Evolutionary conservation across 768 basidiomycete genomes (phyloP), one percentile per base, ranked within the genome.

Genomic region (Russula lepida): DNA sequence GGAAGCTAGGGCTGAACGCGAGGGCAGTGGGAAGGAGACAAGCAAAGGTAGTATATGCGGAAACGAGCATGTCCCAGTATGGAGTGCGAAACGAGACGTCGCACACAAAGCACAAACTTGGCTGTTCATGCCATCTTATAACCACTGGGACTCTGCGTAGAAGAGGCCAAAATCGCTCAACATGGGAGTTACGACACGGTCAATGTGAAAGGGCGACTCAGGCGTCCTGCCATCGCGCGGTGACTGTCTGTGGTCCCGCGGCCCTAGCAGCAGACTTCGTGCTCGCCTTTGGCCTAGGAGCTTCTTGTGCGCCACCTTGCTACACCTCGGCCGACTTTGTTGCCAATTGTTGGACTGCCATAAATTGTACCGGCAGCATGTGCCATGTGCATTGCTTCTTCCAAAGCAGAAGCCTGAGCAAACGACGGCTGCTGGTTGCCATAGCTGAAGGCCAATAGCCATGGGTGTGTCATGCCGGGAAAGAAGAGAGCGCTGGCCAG

Each of bases 1-100:
- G 79, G 68, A 91, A 92, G 60, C 83, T 79, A 17, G 80, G 81
- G 43, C 71, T 73, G 63, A 84, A 62, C 13, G 56, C 56, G 46
- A 53, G 39, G 28, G 43, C 51, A 21, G 27, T 35, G 17, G 52
- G 44, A 17, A 48, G 35, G 35, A 37, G 23, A 28, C 27, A 44
- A 27, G 37, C 17, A 39, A 58, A 37, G 39, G 54, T 23, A 11
- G 37, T n/a, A 43, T 35, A 27, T 5, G 47, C 43, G 8, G 21
- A 15, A 6, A 30, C 21, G 12, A 48, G 47, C 21, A 55, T 28
- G 35, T 6, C 15, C 15, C 35, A 25, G 39, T n/a, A 27, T 21
- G 21, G 32, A 28, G 53, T 37, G 41, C 39, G 32, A 61, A 55
- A 44, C n/a, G 33, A 41, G 37, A n/a, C 3, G 37, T 13, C 9